These are phyloP conservation scores for Apiotrichum akiyoshidainum DNA, from an alignment of 1,284 basidiomycete species.

Conservation along the genomic window DNA sequence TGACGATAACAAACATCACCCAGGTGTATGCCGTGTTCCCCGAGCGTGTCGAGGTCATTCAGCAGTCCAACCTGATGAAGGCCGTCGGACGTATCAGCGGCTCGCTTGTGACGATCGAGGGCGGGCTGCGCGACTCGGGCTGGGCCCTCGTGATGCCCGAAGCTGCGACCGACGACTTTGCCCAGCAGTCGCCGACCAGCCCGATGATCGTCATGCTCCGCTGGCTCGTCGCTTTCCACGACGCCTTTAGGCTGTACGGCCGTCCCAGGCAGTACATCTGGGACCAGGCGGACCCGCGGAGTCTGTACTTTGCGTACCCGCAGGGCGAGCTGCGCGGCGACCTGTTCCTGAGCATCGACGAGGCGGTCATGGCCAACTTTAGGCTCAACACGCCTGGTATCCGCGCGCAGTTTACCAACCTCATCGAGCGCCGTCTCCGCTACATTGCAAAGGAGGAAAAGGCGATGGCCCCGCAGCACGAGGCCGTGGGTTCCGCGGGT, in stretches of 20 bases:
- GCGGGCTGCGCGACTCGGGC: conserved; percentile 60
- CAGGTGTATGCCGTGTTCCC: conserved; percentile 81
- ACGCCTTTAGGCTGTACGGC: conserved; percentile 81
- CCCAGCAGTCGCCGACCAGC: conserved; percentile 18
- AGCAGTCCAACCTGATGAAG: conserved; percentile 80
- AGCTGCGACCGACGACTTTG: conserved; percentile 52
- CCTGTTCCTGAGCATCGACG: conserved; percentile 84
- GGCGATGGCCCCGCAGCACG: not conserved
- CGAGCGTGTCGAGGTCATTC: conserved; percentile 87
- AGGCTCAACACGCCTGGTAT: conserved; percentile 65
- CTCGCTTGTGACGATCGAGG: conserved; percentile 60
- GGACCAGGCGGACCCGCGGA: conserved; percentile 69
- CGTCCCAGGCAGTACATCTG: conserved; percentile 74
- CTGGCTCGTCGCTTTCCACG: conserved; percentile 86
- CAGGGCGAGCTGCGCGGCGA: conserved; percentile 46
- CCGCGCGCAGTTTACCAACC: conserved; percentile 61
- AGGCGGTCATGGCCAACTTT: conserved; percentile 73
- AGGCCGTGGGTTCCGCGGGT: not conserved
- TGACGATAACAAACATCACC: conserved; percentile 47
- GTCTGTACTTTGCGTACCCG: conserved; percentile 50
- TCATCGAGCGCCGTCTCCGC: conserved; percentile 65
- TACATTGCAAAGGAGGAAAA: conserved; percentile 1
- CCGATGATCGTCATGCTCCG: conserved; percentile 77
- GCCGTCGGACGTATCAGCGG: conserved; percentile 75
- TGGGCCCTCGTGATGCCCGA: conserved; percentile 89